Conservation (phyloP, 169 alveolate genomes). For the Cryptosporidium parvum region DNA sequence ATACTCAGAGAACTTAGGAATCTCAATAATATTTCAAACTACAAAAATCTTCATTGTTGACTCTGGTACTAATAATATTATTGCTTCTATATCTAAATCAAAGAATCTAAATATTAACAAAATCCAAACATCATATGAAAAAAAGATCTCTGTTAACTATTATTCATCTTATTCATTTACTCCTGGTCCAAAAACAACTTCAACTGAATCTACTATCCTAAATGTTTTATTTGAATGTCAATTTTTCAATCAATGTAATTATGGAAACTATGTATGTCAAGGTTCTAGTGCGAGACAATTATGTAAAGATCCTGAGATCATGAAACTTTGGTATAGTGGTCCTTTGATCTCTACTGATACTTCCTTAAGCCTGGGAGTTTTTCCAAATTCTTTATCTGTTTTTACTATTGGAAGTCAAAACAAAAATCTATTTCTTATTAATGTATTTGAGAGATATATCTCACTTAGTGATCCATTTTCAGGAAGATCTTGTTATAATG, state of each 20-base stretch:
- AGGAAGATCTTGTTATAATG: slow-evolving; percentile 59
- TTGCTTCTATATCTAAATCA: background rate
- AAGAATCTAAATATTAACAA: background rate
- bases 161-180: slow-evolving; percentile 39
- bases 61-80: slow-evolving; percentile 10
- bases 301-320: slow-evolving; percentile 17
- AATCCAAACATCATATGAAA: background rate
- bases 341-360: slow-evolving; percentile 21
- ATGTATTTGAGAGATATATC: slow-evolving; percentile 44
- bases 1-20: slow-evolving; percentile 35
- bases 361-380: slow-evolving; percentile 27
- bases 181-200: slow-evolving; percentile 67
- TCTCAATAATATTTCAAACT: slow-evolving; percentile 11
- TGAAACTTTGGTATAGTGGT: slow-evolving; percentile 51
- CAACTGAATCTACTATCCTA: slow-evolving; percentile 22
- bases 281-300: slow-evolving; percentile 62
- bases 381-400: slow-evolving; percentile 42
- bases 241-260: slow-evolving; percentile 45
- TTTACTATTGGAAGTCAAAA: slow-evolving; percentile 34
- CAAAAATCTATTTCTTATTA: slow-evolving; percentile 25
- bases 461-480: slow-evolving; percentile 39
- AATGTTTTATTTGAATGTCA: slow-evolving; percentile 17
- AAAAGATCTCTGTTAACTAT: slow-evolving; percentile 1
- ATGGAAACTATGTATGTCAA: slow-evolving; percentile 42
- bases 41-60: slow-evolving; percentile 36